Conservation (phyloP, 148 eudicot species). For the Fagopyrum tataricum region DNA sequence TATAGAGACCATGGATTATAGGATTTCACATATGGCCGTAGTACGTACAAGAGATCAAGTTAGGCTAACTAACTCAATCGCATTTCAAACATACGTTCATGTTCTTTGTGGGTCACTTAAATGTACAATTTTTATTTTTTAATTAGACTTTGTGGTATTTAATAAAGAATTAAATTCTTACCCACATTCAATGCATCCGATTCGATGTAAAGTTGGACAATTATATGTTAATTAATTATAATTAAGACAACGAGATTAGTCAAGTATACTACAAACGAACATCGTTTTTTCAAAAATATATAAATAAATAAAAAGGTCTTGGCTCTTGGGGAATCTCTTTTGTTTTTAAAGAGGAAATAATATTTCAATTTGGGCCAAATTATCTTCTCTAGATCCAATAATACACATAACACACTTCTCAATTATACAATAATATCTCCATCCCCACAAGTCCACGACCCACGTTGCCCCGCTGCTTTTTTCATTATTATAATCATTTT, state of each 20-base stretch:
- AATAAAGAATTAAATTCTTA: neutral
- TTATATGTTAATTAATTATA: neutral
- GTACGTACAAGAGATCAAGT: too few species aligned
- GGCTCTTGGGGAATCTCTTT: neutral
- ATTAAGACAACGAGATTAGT: too few species aligned
- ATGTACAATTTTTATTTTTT: too few species aligned
- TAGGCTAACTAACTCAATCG: too few species aligned
- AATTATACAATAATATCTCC: neutral
- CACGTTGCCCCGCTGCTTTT: neutral
- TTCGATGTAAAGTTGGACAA: neutral
- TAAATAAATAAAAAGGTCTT: too few species aligned
- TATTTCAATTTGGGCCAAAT: neutral
- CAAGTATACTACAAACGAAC: too few species aligned
- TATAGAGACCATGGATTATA: too few species aligned
- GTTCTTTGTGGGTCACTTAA: too few species aligned
- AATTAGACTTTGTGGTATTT: neutral
- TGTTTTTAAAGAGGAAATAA: too few species aligned
- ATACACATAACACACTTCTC: neutral
- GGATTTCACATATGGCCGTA: too few species aligned
- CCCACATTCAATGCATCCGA: neutral
- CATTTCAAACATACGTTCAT: too few species aligned
- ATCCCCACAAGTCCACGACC: neutral
- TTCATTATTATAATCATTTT: neutral
- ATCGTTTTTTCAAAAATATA: neutral
- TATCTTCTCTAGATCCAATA: neutral